Percentiles rank a stretch among this genome's conserved stretches.
These are phyloP conservation scores for Lactarius psammicola DNA, from an alignment of 768 basidiomycete genomes.

Conservation along the genomic window DNA sequence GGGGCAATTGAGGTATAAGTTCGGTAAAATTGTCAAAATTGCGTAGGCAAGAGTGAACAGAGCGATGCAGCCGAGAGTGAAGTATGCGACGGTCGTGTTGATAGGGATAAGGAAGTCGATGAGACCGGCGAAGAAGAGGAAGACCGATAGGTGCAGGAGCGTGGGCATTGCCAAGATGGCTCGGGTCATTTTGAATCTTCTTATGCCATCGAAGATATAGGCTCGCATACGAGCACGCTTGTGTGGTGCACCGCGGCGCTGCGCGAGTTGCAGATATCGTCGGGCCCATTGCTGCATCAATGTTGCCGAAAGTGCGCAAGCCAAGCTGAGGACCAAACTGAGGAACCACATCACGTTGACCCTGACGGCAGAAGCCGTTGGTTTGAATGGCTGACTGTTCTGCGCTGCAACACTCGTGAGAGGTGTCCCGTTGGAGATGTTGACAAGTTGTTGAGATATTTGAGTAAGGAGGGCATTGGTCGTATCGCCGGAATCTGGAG, in stretches of 20 bases:
- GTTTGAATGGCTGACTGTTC: not conserved
- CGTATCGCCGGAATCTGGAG: constrained; percentile 8
- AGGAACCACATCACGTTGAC: constrained; percentile 18
- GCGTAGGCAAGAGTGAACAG: not conserved
- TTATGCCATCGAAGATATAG: not conserved
- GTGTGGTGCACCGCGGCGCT: not conserved
- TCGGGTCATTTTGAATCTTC: not conserved
- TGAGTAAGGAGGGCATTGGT: constrained; percentile 4
- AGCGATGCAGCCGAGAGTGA: constrained; percentile 6
- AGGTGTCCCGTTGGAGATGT: constrained; percentile 1
- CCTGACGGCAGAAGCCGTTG: constrained; percentile 9
- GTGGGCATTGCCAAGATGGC: not conserved
- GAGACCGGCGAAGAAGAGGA: constrained; percentile 20
- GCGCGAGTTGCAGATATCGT: not conserved
- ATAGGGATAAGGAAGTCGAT: constrained; percentile 21
- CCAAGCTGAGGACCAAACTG: constrained; percentile 17
- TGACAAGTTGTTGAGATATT: constrained; percentile 16
- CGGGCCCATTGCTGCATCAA: constrained; percentile 2
- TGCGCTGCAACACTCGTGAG: not conserved
- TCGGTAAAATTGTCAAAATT: constrained; percentile 2
- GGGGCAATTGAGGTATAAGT: not conserved
- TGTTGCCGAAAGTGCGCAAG: constrained; percentile 1
- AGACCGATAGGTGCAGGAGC: constrained; percentile 11
- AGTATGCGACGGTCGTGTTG: constrained; percentile 15
- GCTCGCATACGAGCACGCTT: not conserved